Base-by-base conservation (phyloP, 2,329 filamentous ascomycete genomes). In the Penicillium brasilianum region DNA sequence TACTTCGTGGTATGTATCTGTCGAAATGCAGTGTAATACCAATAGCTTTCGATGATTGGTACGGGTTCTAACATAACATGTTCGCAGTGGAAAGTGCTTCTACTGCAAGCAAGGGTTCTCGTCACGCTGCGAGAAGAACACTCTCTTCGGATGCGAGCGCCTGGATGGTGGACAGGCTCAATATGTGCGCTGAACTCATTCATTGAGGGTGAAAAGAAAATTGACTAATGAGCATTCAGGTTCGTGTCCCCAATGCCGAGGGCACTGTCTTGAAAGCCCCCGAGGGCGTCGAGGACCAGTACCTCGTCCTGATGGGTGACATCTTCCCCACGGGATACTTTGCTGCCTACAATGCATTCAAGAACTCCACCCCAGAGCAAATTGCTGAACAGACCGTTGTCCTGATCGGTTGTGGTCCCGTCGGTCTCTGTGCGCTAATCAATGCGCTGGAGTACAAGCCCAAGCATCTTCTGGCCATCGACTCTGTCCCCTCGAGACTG, bases 321-420 rank as follows among this genome's bases (percentile, higher is more conserved):
- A 96, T 97, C 70, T 96, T 95, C 77, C 93, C 93, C 1, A 92
- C 89, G 0, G 80, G 93, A 8, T 96, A 87, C 78, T 96, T 93
- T 69, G 93, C 91, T 7, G 91, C 91, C 4, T 84, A 85, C 59
- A 95, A 92, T 71, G 93, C 88, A 7, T 89, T 96, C 75, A 85
- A 86, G 59, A 79, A 88, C 71, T 82, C 89, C 41, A 81, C 78
- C 11, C 72, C 73, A 14, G 83, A 87, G 62, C 82, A 88, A 58
- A 85, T 89, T 55, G 77, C 82, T 18, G 85, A 91, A 50, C 86
- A 88, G 61, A 91, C 89, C 0, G 88, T 92, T 0, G 90, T 96
- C 1, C 80, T 96, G 20, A 86, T 97, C 61, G 93, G 93, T 5
- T 96, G 93, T 72, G 93, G 93, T 0, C 90, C 90, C 0, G 90